Conservation (phyloP, 768 basidiomycete species). For the Russula griseocarnosa region DNA sequence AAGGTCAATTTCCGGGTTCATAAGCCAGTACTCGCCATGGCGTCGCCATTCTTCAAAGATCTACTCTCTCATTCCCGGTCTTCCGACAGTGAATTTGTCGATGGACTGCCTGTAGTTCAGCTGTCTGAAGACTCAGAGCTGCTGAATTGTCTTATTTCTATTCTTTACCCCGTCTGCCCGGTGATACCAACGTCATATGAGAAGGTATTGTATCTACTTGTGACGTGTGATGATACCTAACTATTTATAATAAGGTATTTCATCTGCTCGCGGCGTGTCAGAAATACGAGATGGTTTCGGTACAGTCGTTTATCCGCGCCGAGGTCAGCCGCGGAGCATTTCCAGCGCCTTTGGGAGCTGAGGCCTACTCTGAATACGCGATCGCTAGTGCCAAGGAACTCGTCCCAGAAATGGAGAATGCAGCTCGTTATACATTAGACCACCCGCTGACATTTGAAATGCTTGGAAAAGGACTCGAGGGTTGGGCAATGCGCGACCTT, state of each 20-base stretch:
- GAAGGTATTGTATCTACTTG: conserved; percentile 13
- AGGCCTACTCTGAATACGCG: background rate
- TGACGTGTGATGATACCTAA: background rate
- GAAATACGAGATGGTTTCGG: conserved; percentile 31
- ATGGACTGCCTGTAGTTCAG: conserved; percentile 5
- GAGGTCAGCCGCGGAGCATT: background rate
- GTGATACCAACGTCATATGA: conserved; percentile 7
- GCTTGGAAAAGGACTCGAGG: background rate
- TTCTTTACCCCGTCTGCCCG: conserved; percentile 15
- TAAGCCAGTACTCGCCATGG: conserved; percentile 9
- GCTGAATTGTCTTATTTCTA: conserved; percentile 11
- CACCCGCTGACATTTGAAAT: background rate
- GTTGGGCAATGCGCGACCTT: background rate
- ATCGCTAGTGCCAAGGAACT: background rate
- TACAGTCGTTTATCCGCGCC: conserved; percentile 1
- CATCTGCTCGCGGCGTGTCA: conserved; percentile 23
- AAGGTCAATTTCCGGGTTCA: conserved; percentile 15
- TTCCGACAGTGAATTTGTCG: background rate
- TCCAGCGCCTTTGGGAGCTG: background rate
- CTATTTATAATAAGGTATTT: background rate
- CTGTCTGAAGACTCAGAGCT: conserved; percentile 12
- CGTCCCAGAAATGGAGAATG: background rate
- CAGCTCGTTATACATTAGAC: background rate
- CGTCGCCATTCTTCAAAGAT: conserved; percentile 19
- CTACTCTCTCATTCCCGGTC: conserved; percentile 23